Evolutionary conservation across 1,284 basidiomycete species (phyloP), one percentile per base, ranked within the genome.

Genomic region (Xerocomus minutiporus): DNA sequence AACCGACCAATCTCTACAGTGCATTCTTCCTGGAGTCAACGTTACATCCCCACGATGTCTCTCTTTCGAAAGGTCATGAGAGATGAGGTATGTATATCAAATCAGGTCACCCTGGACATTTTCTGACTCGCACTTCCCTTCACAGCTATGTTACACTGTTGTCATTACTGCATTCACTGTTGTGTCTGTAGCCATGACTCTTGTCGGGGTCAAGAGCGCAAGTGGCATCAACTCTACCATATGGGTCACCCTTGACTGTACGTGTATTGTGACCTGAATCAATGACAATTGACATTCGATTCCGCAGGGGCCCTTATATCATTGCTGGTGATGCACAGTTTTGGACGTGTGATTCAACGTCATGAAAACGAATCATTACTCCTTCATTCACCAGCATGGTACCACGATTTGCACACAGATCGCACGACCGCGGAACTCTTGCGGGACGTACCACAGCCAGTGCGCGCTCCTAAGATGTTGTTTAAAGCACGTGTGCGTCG

Each of bases 181-280:
- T 23, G 68, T 79, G 12, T 74, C 79, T 13, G 76, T 76, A 6
- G 67, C 82, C 15, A 63, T 82, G 41, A 73, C 76, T 35, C 67
- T 81, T 28, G 72, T 83, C 29, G 81, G 34, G 15, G 34, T 79
- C 29, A 78, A 73, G 52, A 68, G 74, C 52, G 67, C 72, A 42
- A 73, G 75, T 34, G 64, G 74, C 3, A 63, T 80, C 26, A 72
- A 72, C n/a, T 67, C 76, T 8, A 71, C 72, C 13, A 72, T 73
- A 17, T 86, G 83, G 83, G 72, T 83, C 51, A 66, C 70, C 9
- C 53, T 83, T 8, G 79, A 81, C 60, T 85, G 83, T 84, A 62
- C 59, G 80, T 70, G n/a, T 7, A 25, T 38, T 28, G 5, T 31
- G 25, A 8, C 26, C 13, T 31, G 50, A 15, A 32, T 46, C 5